Conservation (phyloP, 177 flowering plant species). For the Vitis hybrid region DNA sequence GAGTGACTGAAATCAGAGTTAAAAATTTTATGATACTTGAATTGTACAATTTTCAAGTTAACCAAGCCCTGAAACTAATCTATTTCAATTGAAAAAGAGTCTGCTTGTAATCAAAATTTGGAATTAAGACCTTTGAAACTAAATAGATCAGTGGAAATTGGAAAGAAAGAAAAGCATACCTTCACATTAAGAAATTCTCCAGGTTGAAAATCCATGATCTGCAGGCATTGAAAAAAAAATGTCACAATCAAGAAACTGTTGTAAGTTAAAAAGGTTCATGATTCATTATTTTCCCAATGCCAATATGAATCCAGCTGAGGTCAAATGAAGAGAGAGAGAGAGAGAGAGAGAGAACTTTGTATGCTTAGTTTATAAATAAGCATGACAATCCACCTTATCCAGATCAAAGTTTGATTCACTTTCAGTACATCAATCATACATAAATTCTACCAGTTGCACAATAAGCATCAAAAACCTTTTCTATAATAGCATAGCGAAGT, state of each 20-base stretch:
- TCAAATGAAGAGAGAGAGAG: not conserved
- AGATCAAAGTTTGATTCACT: not conserved
- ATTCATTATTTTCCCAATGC: not conserved
- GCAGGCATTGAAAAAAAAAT: slow-evolving; percentile 16
- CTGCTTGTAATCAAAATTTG: not conserved
- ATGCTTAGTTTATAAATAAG: not conserved
- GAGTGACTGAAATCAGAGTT: not conserved
- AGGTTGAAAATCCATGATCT: slow-evolving; percentile 99
- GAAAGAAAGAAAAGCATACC: slow-evolving; percentile 39
- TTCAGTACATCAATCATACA: not conserved
- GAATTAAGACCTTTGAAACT: not conserved
- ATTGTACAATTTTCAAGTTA: too few species aligned
- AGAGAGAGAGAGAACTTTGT: not conserved
- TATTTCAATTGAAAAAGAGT: not conserved
- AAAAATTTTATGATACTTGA: not conserved
- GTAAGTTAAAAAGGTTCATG: not conserved
- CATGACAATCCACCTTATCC: not conserved
- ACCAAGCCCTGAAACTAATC: too few species aligned
- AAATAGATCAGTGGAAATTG: not conserved
- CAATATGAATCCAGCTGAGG: not conserved
- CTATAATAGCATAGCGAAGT: too few species aligned
- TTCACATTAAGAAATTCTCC: slow-evolving; percentile 95
- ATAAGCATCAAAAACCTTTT: too few species aligned
- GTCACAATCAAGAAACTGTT: not conserved
- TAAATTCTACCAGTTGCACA: too few species aligned